These are phyloP conservation scores for Fusarium newnesense DNA, from an alignment of 2,329 filamentous ascomycete genomes.

Conservation along the genomic window DNA sequence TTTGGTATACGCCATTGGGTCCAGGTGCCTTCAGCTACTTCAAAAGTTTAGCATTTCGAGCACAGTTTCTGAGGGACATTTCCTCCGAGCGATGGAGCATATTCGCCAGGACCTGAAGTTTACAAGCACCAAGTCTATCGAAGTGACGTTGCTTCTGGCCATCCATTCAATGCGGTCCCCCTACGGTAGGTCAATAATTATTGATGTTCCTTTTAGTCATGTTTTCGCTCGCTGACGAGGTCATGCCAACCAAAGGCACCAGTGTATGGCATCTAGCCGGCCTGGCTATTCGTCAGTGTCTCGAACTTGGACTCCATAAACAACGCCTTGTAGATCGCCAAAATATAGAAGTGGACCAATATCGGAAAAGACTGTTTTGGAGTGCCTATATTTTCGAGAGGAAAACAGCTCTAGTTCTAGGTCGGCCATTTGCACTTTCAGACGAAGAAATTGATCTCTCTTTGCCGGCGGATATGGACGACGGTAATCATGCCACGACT, in stretches of 20 bases:
- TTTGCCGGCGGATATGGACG: neutral
- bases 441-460: neutral
- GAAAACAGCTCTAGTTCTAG: neutral
- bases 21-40: neutral
- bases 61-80: neutral
- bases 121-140: neutral
- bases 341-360: neutral
- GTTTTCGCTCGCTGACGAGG: neutral
- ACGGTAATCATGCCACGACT: neutral
- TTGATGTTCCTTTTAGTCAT: neutral
- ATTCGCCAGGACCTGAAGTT: neutral
- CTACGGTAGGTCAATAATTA: neutral
- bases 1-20: neutral
- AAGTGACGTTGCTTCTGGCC: neutral
- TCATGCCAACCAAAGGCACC: neutral
- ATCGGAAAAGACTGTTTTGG: neutral
- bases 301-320: neutral
- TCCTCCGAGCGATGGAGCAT: neutral
- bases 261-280: neutral
- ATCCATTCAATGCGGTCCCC: neutral
- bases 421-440: neutral
- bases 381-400: neutral
- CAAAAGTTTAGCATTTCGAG: neutral
- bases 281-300: neutral
- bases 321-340: neutral